Percentiles rank a stretch among this genome's conserved stretches.
Conservation (phyloP, 768 basidiomycete genomes). For the Suillus luteus region DNA sequence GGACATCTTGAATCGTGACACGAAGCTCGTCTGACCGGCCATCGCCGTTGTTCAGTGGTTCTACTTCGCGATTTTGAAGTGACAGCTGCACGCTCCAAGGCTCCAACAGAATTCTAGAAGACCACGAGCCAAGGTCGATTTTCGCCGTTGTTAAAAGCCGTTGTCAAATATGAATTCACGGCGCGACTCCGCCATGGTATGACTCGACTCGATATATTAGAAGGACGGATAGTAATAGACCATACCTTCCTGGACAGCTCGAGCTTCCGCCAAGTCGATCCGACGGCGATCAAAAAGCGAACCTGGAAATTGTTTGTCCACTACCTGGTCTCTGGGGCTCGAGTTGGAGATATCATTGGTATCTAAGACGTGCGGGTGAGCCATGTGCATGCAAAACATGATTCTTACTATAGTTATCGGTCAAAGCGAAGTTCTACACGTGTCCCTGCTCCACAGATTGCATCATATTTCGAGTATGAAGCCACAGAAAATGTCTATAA, state of each 20-base stretch:
- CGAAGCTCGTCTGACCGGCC: constrained; percentile 2
- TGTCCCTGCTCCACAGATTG: background rate
- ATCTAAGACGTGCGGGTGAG: background rate
- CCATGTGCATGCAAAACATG: background rate
- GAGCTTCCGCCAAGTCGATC: background rate
- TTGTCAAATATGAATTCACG: background rate
- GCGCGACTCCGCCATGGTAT: background rate
- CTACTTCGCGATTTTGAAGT: background rate
- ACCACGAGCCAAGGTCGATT: background rate
- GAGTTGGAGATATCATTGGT: background rate
- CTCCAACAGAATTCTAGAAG: background rate
- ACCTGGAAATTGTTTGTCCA: background rate
- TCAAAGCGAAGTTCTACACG: background rate
- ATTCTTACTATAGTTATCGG: background rate
- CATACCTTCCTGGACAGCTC: background rate
- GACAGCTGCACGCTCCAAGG: background rate
- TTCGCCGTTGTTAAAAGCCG: background rate
- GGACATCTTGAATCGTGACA: background rate
- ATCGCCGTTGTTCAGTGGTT: background rate
- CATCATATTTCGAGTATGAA: background rate
- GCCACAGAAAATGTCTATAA: background rate
- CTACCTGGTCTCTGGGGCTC: background rate
- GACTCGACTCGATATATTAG: background rate
- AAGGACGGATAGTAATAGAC: background rate
- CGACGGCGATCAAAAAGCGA: background rate